A percentile compares a stretch with the other conserved stretches of the same genome.
Conservation (phyloP, 352 stramenopile genomes). For the Pelagophyceae sp. region DNA sequence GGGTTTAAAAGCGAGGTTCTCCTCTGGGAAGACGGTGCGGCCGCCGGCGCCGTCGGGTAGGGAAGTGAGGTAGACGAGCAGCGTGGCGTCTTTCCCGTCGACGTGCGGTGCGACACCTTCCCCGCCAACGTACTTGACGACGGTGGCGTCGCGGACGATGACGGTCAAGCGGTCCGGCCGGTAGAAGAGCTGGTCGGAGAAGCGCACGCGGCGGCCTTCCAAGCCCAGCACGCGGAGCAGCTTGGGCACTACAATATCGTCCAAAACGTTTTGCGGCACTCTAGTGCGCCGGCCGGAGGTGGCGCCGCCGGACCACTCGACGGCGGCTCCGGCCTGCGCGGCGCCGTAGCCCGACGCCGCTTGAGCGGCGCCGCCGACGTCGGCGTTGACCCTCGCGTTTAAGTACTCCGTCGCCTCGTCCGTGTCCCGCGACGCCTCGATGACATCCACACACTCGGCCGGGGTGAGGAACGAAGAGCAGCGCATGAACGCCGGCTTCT, state of each 20-base stretch:
- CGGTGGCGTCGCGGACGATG: background rate
- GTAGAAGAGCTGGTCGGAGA: background rate
- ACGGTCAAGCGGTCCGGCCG: background rate
- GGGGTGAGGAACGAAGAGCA: too few relatives aligned
- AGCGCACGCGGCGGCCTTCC: background rate
- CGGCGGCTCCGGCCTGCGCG: too few relatives aligned
- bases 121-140: background rate
- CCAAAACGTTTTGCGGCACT: too few relatives aligned
- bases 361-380: too few relatives aligned
- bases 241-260: too few relatives aligned
- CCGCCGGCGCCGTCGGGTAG: background rate
- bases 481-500: too few relatives aligned
- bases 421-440: background rate
- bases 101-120: slow-evolving; percentile 11
- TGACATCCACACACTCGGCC: too few relatives aligned
- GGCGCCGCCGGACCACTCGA: too few relatives aligned
- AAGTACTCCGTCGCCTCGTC: background rate
- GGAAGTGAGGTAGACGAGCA: background rate
- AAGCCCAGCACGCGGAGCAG: background rate
- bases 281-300: too few relatives aligned
- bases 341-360: too few relatives aligned
- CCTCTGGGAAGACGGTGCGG: slow-evolving; percentile 9
- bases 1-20: background rate
- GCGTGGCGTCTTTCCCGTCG: slow-evolving; percentile 15
- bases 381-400: background rate